phyloP scores from a whole-genome alignment of 179 eudicot genomes.

The Dionaea muscipula region DNA sequence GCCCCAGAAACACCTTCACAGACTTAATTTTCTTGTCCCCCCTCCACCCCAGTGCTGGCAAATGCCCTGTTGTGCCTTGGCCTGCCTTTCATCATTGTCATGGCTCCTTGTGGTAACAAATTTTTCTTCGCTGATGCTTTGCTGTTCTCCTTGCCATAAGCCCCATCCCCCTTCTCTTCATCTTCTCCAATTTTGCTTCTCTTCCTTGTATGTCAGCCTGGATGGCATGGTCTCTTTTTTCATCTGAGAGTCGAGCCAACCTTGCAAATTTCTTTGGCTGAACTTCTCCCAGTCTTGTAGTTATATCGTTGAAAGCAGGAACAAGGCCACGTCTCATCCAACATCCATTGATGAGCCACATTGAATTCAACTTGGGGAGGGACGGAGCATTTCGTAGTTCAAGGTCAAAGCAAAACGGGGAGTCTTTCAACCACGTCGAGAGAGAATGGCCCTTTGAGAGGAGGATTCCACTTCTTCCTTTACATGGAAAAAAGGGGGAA shows the following conservation, averaged over 20 bases:
- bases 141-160: slow-evolving; percentile 14
- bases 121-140: slow-evolving; percentile 24
- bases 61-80: no score
- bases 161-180: slow-evolving; percentile 24
- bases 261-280: slow-evolving; percentile 81
- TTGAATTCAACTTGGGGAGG: slow-evolving; percentile 64
- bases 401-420: slow-evolving; percentile 85
- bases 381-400: slow-evolving; percentile 63
- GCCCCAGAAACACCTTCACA: slow-evolving; percentile 68
- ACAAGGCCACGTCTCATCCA: slow-evolving; percentile 79
- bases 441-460: slow-evolving; percentile 93
- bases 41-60: no score
- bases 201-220: slow-evolving; percentile 65
- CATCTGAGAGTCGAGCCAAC: slow-evolving; percentile 70
- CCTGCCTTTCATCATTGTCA: no score
- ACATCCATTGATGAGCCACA: slow-evolving; percentile 82
- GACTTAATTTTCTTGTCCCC: slow-evolving; percentile 55
- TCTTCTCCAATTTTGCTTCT: slow-evolving; percentile 52
- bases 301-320: slow-evolving; percentile 83
- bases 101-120: slow-evolving; percentile 7
- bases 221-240: slow-evolving; percentile 57
- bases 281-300: slow-evolving; percentile 59
- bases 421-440: slow-evolving; percentile 92
- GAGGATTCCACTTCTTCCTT: slow-evolving; percentile 65
- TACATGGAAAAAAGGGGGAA: slow-evolving; percentile 90